A percentile compares a stretch with the other conserved stretches of the same genome.
phyloP scores from a whole-genome alignment of 208 protist genomes.

The Crithidia sp. region DNA sequence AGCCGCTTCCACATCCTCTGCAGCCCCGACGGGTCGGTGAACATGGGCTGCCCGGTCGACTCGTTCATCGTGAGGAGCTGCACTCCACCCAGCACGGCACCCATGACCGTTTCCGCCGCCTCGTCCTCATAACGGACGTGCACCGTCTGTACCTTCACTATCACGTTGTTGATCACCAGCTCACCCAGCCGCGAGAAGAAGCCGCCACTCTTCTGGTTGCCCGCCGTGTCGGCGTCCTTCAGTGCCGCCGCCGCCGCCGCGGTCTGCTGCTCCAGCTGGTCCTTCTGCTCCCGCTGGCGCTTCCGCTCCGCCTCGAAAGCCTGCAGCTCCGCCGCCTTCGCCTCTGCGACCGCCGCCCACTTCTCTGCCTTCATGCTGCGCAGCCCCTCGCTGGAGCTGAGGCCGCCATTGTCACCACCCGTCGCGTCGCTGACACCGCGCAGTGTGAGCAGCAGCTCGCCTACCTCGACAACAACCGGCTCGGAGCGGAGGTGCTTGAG shows the following conservation, averaged over 20 bases:
- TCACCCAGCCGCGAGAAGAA: constrained; percentile 83
- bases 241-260: constrained; percentile 9
- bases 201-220: constrained; percentile 26
- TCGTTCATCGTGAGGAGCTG: constrained; percentile 80
- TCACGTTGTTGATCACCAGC: constrained; percentile 88
- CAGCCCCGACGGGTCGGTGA: constrained; percentile 69
- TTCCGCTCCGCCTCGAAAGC: constrained; percentile 77
- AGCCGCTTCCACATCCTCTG: constrained; percentile 75
- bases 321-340: constrained; percentile 67
- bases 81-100: constrained; percentile 76
- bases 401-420: not conserved
- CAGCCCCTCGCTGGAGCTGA: constrained; percentile 8
- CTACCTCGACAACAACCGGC: constrained; percentile 83
- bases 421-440: constrained; percentile 19
- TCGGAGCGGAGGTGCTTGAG: constrained; percentile 79
- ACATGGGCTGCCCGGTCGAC: constrained; percentile 66
- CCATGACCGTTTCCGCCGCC: constrained; percentile 56
- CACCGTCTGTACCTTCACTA: constrained; percentile 79
- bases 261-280: constrained; percentile 21
- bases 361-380: constrained; percentile 48
- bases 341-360: constrained; percentile 48
- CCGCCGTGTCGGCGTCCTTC: constrained; percentile 9
- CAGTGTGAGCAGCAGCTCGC: constrained; percentile 77
- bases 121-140: constrained; percentile 90
- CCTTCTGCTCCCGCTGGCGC: constrained; percentile 42